These are phyloP conservation scores for Avena eriantha DNA, from an alignment of 176 grass and related monocot genomes.

Conservation along the genomic window DNA sequence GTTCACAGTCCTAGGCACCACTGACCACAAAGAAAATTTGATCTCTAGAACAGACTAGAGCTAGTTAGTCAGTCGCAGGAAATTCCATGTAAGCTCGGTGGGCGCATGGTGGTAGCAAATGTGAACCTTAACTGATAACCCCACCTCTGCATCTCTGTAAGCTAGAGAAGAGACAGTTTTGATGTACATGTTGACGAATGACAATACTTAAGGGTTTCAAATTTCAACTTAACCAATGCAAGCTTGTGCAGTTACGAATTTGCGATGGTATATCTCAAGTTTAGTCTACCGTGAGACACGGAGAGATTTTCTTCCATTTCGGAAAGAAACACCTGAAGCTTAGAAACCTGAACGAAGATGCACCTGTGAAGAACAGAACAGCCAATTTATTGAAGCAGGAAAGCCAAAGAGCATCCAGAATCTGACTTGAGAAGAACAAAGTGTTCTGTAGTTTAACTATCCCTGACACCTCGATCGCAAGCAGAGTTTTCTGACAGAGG, in stretches of 20 bases:
- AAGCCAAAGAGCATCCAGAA: no score
- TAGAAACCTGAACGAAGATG: neutral
- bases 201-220: neutral
- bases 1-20: constrained; percentile 74
- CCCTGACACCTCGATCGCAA: no score
- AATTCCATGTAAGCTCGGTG: constrained; percentile 18
- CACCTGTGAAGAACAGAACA: neutral
- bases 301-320: neutral
- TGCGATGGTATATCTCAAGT: neutral
- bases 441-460: no score
- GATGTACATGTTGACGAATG: constrained; percentile 30
- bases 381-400: neutral
- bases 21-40: constrained; percentile 21
- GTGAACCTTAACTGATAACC: neutral
- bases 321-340: no score
- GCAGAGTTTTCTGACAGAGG: no score
- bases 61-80: no score
- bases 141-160: neutral
- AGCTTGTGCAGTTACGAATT: neutral
- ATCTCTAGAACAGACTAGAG: no score
- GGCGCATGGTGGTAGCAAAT: constrained; percentile 1
- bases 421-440: no score
- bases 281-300: neutral
- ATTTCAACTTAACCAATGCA: neutral
- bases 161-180: constrained; percentile 27